phyloP scores from a whole-genome alignment of 331 rosid species.

The Telfairia occidentalis region DNA sequence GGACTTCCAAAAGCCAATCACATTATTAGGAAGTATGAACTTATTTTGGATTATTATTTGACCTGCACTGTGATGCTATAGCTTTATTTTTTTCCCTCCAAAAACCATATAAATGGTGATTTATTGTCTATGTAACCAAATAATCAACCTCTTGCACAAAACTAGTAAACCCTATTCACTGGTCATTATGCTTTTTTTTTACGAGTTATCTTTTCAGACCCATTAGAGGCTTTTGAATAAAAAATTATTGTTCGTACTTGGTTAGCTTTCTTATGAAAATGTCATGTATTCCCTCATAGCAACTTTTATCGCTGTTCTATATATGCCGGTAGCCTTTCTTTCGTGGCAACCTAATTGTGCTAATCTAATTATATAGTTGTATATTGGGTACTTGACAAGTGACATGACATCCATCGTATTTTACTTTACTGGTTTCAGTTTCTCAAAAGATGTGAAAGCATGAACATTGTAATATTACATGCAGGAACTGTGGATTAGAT shows the following conservation, averaged over 20 bases:
- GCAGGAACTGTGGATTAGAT: not conserved
- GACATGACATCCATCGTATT: not conserved
- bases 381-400: not conserved
- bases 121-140: not conserved
- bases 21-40: not conserved
- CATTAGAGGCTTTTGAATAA: not conserved
- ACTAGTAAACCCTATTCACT: not conserved
- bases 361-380: not conserved
- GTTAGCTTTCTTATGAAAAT: not conserved
- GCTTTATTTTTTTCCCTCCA: not conserved
- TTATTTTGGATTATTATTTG: not conserved
- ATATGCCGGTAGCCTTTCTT: not conserved
- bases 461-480: not conserved
- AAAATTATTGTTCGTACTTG: not conserved
- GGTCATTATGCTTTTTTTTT: not conserved
- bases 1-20: not conserved
- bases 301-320: not conserved
- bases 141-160: not conserved
- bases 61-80: not conserved
- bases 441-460: not conserved
- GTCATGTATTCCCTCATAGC: not conserved
- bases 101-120: not conserved
- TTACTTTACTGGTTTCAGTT: not conserved
- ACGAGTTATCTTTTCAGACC: not conserved
- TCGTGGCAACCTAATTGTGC: not conserved